These are phyloP conservation scores for Sporisorium iseilematis-ciliati DNA, from an alignment of 1,284 basidiomycete genomes.

Conservation along the genomic window DNA sequence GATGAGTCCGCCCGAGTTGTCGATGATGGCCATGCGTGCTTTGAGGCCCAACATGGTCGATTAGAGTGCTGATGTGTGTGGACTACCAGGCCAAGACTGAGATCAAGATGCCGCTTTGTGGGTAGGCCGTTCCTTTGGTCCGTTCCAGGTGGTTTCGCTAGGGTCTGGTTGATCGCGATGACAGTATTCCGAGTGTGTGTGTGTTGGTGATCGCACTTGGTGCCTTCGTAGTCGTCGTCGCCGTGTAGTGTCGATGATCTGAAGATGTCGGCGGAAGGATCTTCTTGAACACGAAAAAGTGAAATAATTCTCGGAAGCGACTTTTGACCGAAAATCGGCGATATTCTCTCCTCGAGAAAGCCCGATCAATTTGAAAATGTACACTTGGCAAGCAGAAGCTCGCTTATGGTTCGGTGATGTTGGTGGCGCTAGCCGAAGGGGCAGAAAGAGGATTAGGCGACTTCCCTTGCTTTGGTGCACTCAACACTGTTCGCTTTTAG, in stretches of 20 bases:
- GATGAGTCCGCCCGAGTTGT: constrained; percentile 96
- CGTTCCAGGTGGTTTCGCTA: too few relatives aligned
- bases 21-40: constrained; percentile 79
- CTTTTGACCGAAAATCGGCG: background rate
- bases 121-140: too few relatives aligned
- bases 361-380: too few relatives aligned
- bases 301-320: constrained; percentile 4
- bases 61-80: background rate
- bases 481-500: too few relatives aligned
- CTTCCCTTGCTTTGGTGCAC: too few relatives aligned
- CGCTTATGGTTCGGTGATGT: too few relatives aligned
- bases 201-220: background rate
- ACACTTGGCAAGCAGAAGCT: too few relatives aligned
- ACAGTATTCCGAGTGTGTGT: background rate
- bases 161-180: too few relatives aligned
- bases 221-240: background rate
- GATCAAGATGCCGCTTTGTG: background rate
- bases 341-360: too few relatives aligned
- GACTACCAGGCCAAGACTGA: background rate
- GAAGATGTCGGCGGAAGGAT: background rate
- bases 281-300: background rate
- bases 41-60: constrained; percentile 68
- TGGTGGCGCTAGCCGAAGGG: too few relatives aligned
- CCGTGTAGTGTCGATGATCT: background rate
- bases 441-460: too few relatives aligned